Conservation (phyloP, 164 flowering plant species). For the Nymphaea colorata region DNA sequence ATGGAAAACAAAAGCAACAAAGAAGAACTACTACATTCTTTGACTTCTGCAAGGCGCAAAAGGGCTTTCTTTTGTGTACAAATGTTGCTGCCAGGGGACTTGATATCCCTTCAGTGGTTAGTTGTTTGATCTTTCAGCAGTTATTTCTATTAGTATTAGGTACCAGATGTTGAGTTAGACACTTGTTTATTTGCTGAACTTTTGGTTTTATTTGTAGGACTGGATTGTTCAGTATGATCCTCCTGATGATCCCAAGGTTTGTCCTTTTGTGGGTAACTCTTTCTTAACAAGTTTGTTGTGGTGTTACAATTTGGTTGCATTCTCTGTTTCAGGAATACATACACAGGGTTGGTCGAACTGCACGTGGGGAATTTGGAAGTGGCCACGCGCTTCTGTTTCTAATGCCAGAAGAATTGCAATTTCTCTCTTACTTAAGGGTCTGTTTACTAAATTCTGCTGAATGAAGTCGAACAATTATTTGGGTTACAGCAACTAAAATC, state of each 20-base stretch:
- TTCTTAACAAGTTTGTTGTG: not conserved
- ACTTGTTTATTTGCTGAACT: not conserved
- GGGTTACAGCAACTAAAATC: not conserved
- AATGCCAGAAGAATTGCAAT: conserved; percentile 81
- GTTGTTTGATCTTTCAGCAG: not conserved
- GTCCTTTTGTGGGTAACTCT: not conserved
- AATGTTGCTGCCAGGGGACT: conserved; percentile 98
- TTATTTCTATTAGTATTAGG: not conserved
- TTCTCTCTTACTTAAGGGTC: conserved; percentile 82
- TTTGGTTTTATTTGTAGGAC: conserved; percentile 36
- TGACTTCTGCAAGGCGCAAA: conserved; percentile 73
- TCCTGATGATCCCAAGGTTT: conserved; percentile 96
- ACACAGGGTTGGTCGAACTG: conserved; percentile 97
- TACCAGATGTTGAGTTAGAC: not conserved
- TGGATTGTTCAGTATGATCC: conserved; percentile 98
- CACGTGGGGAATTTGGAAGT: conserved; percentile 93
- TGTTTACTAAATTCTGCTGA: not conserved
- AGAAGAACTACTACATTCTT: conserved; percentile 74
- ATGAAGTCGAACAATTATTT: not conserved
- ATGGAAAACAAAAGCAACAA: conserved; percentile 89
- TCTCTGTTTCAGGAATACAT: conserved; percentile 65
- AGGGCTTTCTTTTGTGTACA: conserved; percentile 87
- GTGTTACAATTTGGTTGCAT: not conserved
- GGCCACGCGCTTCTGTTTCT: conserved; percentile 84
- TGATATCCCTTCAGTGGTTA: conserved; percentile 89